These are phyloP conservation scores for Myxozyma neotropica DNA, from an alignment of 805 yeast genomes.

Conservation along the genomic window DNA sequence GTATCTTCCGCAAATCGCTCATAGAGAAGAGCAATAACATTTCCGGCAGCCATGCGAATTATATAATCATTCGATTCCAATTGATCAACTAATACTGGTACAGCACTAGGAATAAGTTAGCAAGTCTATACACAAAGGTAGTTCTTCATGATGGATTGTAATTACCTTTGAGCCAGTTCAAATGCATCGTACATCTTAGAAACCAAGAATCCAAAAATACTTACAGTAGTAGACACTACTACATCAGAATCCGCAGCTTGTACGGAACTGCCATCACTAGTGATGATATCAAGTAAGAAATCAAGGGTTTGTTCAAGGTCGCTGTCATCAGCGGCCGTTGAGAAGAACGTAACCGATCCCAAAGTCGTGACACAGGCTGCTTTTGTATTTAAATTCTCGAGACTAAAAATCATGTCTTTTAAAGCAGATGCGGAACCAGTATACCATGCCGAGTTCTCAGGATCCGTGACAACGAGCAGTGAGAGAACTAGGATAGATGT, in stretches of 20 bases:
- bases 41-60: conserved; percentile 35
- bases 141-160: neutral
- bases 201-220: conserved; percentile 27
- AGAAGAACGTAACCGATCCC: conserved; percentile 23
- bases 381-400: conserved; percentile 12
- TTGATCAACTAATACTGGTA: conserved; percentile 34
- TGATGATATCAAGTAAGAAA: conserved; percentile 26
- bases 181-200: conserved; percentile 24
- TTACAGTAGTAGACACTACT: conserved; percentile 32
- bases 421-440: conserved; percentile 3
- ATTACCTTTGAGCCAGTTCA: conserved; percentile 22
- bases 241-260: conserved; percentile 33
- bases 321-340: conserved; percentile 12
- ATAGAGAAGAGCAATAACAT: conserved; percentile 34
- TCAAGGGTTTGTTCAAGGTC: conserved; percentile 17
- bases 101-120: conserved; percentile 4
- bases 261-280: conserved; percentile 32
- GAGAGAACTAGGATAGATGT: conserved; percentile 21
- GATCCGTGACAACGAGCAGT: conserved; percentile 29
- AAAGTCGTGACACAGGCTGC: conserved; percentile 25
- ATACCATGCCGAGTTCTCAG: conserved; percentile 20
- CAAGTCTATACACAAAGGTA: neutral
- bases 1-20: conserved; percentile 29
- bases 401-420: conserved; percentile 7
- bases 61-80: conserved; percentile 30